phyloP scores from a whole-genome alignment of 208 protist species.

The Acanthamoeba triangularis region DNA sequence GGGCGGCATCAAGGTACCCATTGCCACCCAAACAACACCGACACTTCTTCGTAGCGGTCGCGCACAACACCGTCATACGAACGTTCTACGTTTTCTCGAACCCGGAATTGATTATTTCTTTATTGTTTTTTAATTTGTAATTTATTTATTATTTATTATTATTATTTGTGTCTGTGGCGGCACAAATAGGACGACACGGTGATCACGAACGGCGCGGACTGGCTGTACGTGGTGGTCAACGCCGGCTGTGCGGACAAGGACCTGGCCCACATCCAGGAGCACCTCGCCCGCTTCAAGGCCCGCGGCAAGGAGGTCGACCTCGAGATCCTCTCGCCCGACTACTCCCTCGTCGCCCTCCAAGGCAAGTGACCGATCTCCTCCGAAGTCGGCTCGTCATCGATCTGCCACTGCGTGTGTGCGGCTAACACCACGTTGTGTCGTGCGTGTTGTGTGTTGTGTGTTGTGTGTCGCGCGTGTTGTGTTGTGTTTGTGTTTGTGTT shows the following conservation, averaged over 20 bases:
- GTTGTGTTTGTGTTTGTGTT: neutral
- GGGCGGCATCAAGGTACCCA: conserved; percentile 80
- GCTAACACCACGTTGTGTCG: neutral
- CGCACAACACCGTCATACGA: too few species aligned
- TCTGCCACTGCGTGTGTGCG: neutral
- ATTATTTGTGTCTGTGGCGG: neutral
- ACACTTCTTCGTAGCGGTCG: neutral
- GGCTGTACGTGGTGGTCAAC: conserved; percentile 96
- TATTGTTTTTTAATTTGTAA: neutral
- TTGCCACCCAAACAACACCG: too few species aligned
- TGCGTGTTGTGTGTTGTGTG: neutral
- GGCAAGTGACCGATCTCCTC: neutral
- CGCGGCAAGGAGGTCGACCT: conserved; percentile 92
- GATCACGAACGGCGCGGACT: conserved; percentile 94
- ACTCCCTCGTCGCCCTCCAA: conserved; percentile 76
- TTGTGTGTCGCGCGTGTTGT: neutral
- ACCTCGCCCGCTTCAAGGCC: conserved; percentile 87
- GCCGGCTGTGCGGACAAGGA: conserved; percentile 97
- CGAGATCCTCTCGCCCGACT: conserved; percentile 83
- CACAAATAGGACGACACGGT: conserved; percentile 96
- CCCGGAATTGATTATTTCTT: neutral
- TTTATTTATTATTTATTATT: neutral
- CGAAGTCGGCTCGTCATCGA: neutral
- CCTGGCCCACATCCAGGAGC: conserved; percentile 91
- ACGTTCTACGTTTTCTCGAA: conserved; percentile 35